Conservation (phyloP, 495 filamentous ascomycete species). For the Lasiosphaeria miniovina region DNA sequence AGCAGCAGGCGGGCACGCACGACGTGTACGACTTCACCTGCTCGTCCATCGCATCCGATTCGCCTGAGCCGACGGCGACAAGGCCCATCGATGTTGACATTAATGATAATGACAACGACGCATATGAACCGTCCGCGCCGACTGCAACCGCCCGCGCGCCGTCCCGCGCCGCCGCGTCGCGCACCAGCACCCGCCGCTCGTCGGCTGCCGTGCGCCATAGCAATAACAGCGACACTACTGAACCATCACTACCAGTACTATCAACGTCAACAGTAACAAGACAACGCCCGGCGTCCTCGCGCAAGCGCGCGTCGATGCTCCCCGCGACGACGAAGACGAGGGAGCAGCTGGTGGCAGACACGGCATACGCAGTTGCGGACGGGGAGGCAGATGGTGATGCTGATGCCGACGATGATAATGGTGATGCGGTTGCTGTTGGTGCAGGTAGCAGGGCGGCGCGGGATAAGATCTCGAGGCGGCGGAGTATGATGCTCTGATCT, state of each 20-base stretch:
- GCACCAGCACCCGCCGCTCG: too few species aligned
- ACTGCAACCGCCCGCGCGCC: too few species aligned
- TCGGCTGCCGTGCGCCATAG: too few species aligned
- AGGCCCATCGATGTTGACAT: neutral
- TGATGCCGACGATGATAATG: slow-evolving; percentile 10
- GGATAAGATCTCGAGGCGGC: slow-evolving; percentile 35
- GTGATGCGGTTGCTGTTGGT: slow-evolving; percentile 4
- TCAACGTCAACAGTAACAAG: slow-evolving; percentile 1
- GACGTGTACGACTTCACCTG: slow-evolving; percentile 41
- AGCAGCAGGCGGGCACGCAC: neutral
- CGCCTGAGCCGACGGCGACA: neutral
- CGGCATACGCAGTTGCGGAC: slow-evolving; percentile 11
- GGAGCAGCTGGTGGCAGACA: neutral
- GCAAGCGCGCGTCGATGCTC: slow-evolving; percentile 43
- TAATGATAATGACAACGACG: neutral
- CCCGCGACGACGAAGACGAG: slow-evolving; percentile 31
- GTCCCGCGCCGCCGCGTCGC: too few species aligned
- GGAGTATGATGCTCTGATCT: slow-evolving; percentile 58
- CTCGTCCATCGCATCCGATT: slow-evolving; percentile 21
- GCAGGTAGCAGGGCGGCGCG: slow-evolving; percentile 7
- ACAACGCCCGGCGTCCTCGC: slow-evolving; percentile 12
- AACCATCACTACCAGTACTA: neutral
- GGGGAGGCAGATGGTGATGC: slow-evolving; percentile 8
- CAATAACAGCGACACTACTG: too few species aligned
- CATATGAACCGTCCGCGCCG: too few species aligned